Percentiles rank a stretch among this genome's conserved stretches.
Conservation (phyloP, 768 basidiomycete species). For the Porpolomopsis calyptriformis region DNA sequence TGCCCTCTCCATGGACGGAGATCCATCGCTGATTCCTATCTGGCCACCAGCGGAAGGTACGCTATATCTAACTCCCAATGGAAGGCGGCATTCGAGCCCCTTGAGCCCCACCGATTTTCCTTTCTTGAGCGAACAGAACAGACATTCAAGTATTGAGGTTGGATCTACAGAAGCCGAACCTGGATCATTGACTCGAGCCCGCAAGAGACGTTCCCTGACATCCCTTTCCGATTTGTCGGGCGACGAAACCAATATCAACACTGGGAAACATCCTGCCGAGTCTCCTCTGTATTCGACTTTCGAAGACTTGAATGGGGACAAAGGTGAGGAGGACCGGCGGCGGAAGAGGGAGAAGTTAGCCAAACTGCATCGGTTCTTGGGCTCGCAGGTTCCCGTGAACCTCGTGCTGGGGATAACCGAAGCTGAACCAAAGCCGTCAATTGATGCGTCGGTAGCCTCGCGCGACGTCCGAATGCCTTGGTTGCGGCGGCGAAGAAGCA, state of each 20-base stretch:
- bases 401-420: slow-evolving; percentile 47
- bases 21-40: slow-evolving; percentile 12
- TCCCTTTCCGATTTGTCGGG: not conserved
- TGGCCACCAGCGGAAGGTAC: slow-evolving; percentile 28
- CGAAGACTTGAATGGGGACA: slow-evolving; percentile 40
- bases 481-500: slow-evolving; percentile 43
- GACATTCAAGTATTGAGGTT: not conserved
- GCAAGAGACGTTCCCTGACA: not conserved
- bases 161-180: not conserved
- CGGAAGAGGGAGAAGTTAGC: slow-evolving; percentile 69
- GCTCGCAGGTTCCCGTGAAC: slow-evolving; percentile 65
- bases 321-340: slow-evolving; percentile 50
- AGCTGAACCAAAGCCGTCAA: slow-evolving; percentile 14
- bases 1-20: slow-evolving; percentile 12
- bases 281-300: slow-evolving; percentile 42
- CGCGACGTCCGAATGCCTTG: slow-evolving; percentile 27
- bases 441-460: slow-evolving; percentile 11
- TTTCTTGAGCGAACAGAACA: slow-evolving; percentile 18
- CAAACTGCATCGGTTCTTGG: slow-evolving; percentile 76
- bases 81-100: slow-evolving; percentile 47
- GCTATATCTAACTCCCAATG: slow-evolving; percentile 18
- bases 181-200: slow-evolving; percentile 14
- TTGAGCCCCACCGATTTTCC: slow-evolving; percentile 37
- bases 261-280: slow-evolving; percentile 24
- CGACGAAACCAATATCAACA: not conserved